Evolutionary conservation across 169 alveolate genomes (phyloP), one percentile per base, ranked within the genome.

Genomic region (Perkinsus chesapeaki): DNA sequence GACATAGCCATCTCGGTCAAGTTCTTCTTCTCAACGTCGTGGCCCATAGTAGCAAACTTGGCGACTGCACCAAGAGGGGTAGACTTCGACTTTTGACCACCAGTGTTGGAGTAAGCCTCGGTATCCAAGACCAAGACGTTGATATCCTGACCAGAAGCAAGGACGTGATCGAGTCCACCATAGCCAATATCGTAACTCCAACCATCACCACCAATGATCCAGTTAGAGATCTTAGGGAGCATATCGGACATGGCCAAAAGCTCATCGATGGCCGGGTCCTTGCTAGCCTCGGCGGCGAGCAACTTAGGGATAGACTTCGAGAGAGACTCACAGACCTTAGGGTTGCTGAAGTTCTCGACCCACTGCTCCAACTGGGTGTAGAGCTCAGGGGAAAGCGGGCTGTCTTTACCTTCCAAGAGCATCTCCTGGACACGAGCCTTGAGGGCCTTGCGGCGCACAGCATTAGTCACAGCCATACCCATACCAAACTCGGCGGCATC

Each of bases 121-220:
- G 96, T 95, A 94, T 95, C 96, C 93, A 95, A 72, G 47, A 95
- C 95, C 48, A 95, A n/a, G 82, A 95, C 93, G 94, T 95, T 95
- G 38, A 95, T 93, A 92, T 95, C 93, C 82, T 60, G 82, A 10
- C 92, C 94, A 12, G 93, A 93, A 39, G 96, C 94, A 39, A 94
- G 43, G 27, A 96, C 96, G 60, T 94, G 96, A 93, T 94, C 96
- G 92, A 96, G 73, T 0, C 97, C 96, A 19, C 96, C 96, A 82
- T 91, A 94, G 72, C 96, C 97, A 39, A 96, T 96, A 94, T 96
- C 97, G 73, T 96, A 96, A 34, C 96, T 96, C 96, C 97, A 96
- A 48, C 97, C 97, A 73, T 96, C 97, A 27, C 97, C 97, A 60
- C 82, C 82, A 34, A 60, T 60, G 82, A 95, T 95, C 96, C 96